phyloP scores from a whole-genome alignment of 495 filamentous ascomycete genomes.

The Parathielavia appendiculata region DNA sequence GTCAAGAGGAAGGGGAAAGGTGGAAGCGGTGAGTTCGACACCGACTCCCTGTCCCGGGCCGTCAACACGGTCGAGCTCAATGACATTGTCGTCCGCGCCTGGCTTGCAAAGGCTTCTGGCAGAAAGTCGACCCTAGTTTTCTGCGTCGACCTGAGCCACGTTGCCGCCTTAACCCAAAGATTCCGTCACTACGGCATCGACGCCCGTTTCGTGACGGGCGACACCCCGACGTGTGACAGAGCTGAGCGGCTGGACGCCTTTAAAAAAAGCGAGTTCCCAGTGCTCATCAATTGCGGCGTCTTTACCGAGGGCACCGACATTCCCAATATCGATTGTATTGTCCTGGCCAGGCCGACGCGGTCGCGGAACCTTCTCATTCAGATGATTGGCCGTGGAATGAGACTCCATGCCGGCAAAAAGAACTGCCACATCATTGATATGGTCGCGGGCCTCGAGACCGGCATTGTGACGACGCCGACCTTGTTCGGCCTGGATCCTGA shows the following conservation, averaged over 20 bases:
- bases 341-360: constrained; percentile 82
- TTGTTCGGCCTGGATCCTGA: constrained; percentile 88
- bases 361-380: constrained; percentile 89
- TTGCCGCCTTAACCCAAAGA: constrained; percentile 60
- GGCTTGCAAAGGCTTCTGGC: constrained; percentile 65
- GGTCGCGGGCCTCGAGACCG: constrained; percentile 74
- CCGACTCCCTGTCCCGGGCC: constrained; percentile 63
- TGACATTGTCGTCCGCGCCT: constrained; percentile 74
- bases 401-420: constrained; percentile 70
- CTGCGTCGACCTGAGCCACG: constrained; percentile 83
- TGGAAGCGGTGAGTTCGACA: constrained; percentile 71
- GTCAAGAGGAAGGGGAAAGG: constrained; percentile 50
- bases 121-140: constrained; percentile 88
- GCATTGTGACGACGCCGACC: constrained; percentile 84
- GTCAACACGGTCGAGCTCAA: constrained; percentile 78
- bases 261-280: constrained; percentile 67
- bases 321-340: constrained; percentile 90
- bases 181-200: constrained; percentile 78
- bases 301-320: constrained; percentile 97
- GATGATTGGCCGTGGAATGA: constrained; percentile 95
- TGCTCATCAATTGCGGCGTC: constrained; percentile 91
- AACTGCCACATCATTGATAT: constrained; percentile 97
- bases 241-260: constrained; percentile 68
- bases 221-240: constrained; percentile 62
- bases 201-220: constrained; percentile 74